phyloP scores from a whole-genome alignment of 1,139 yeast species.

The Nakaseomyces kungkrabaensis region DNA sequence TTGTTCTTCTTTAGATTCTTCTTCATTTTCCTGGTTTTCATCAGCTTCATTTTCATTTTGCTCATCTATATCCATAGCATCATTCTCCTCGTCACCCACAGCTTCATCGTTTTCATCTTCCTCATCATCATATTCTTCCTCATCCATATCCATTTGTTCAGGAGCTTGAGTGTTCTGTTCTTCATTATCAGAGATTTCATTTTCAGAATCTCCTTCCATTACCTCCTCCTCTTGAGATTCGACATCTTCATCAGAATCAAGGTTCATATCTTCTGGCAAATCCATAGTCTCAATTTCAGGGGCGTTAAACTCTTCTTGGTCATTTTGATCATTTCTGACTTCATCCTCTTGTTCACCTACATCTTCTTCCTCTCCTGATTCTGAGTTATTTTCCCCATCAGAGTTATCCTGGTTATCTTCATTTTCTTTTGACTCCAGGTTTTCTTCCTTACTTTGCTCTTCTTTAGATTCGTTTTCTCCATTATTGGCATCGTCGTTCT shows the following conservation, averaged over 20 bases:
- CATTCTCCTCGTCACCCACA: conserved; percentile 25
- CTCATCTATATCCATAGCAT: conserved; percentile 17
- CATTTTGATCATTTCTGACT: conserved; percentile 61
- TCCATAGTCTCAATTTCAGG: conserved; percentile 78
- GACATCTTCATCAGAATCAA: conserved; percentile 61
- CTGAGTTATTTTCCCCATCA: conserved; percentile 54
- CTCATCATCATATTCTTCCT: conserved; percentile 20
- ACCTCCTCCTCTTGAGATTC: conserved; percentile 35
- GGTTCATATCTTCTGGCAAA: conserved; percentile 76
- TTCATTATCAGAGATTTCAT: conserved; percentile 27
- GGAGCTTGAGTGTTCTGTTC: conserved; percentile 29
- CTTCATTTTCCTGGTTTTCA: conserved; percentile 21
- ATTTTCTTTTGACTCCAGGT: conserved; percentile 28
- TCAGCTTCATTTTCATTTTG: conserved; percentile 28
- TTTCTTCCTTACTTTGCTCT: conserved; percentile 32
- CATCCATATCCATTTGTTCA: conserved; percentile 25
- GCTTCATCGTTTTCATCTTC: conserved; percentile 25
- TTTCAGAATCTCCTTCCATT: conserved; percentile 15
- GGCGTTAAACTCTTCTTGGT: conserved; percentile 58
- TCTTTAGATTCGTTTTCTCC: conserved; percentile 27
- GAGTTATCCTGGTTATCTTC: conserved; percentile 37
- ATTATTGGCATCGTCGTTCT: conserved; percentile 36
- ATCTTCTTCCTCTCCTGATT: conserved; percentile 57
- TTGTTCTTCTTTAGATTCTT: conserved; percentile 22
- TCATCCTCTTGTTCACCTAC: conserved; percentile 76